Percentiles rank a stretch among this genome's conserved stretches.
Conservation (phyloP, 331 rosid species). For the Prunus yedoensis region DNA sequence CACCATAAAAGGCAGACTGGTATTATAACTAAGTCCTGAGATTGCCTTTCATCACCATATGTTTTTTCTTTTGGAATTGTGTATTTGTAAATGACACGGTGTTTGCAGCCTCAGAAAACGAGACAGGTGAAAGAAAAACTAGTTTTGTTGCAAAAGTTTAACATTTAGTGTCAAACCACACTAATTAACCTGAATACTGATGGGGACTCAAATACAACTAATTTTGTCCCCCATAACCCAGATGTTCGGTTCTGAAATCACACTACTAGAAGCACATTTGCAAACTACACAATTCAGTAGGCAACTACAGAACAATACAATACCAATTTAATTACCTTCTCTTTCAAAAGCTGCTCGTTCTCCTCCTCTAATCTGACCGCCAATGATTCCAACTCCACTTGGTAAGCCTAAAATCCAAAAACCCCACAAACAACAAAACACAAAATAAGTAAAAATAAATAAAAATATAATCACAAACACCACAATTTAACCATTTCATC, state of each 20-base stretch:
- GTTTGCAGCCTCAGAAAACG: neutral
- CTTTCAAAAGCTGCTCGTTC: conserved; percentile 66
- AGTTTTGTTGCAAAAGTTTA: neutral
- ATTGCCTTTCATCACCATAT: neutral
- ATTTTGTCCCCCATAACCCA: neutral
- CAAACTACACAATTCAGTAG: neutral
- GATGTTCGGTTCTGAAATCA: neutral
- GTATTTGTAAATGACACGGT: neutral
- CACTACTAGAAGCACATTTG: neutral
- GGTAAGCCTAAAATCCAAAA: conserved; percentile 61
- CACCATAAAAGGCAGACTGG: neutral
- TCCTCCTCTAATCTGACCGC: conserved; percentile 81
- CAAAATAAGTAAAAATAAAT: neutral
- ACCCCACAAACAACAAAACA: conserved; percentile 10
- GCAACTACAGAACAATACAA: neutral
- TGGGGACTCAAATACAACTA: neutral
- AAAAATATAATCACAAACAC: neutral
- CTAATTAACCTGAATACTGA: neutral
- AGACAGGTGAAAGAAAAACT: neutral
- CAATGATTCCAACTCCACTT: conserved; percentile 79
- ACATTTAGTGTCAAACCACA: neutral
- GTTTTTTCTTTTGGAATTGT: neutral
- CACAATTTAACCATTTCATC: neutral
- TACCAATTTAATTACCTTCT: conserved; percentile 53
- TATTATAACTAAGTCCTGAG: neutral